phyloP scores from a whole-genome alignment of 2,329 filamentous ascomycete species.

The Monosporascus sp. region DNA sequence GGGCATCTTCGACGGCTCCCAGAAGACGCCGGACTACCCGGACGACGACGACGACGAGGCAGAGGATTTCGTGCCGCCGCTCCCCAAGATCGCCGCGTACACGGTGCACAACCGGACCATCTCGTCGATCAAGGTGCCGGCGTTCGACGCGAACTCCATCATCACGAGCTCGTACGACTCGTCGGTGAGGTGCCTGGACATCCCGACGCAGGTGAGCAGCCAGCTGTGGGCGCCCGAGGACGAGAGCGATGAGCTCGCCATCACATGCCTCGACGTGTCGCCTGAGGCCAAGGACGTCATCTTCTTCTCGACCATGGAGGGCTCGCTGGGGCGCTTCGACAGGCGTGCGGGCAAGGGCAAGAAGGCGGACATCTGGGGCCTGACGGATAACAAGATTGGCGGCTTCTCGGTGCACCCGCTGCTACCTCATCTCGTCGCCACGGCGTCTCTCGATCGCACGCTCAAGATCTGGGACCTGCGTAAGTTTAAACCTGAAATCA shows the following conservation, averaged over 20 bases:
- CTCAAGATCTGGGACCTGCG: conserved; percentile 91
- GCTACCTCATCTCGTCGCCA: conserved; percentile 77
- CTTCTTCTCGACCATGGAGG: conserved; percentile 83
- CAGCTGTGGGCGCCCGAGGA: conserved; percentile 76
- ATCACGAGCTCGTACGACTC: conserved; percentile 91
- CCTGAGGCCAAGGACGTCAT: conserved; percentile 65
- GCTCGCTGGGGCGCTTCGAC: conserved; percentile 77
- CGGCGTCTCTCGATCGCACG: conserved; percentile 83
- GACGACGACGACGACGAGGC: conserved; percentile 64
- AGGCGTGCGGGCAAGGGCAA: conserved; percentile 52
- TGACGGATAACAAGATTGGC: conserved; percentile 92
- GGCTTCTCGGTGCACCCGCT: conserved; percentile 82
- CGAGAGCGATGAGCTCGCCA: conserved; percentile 65
- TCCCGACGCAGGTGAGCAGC: conserved; percentile 71
- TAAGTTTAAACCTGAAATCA: conserved; percentile 38
- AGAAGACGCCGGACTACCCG: conserved; percentile 50
- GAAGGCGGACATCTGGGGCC: conserved; percentile 63
- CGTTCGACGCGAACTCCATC: conserved; percentile 66
- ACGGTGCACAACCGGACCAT: conserved; percentile 90
- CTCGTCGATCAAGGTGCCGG: conserved; percentile 73
- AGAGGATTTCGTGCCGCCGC: conserved; percentile 60
- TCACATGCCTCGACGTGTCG: conserved; percentile 81
- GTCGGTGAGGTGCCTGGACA: conserved; percentile 80
- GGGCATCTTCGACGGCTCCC: conserved; percentile 85
- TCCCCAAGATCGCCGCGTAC: conserved; percentile 81